Conservation (phyloP, 352 stramenopile species). For the Phytopythium aichiense region DNA sequence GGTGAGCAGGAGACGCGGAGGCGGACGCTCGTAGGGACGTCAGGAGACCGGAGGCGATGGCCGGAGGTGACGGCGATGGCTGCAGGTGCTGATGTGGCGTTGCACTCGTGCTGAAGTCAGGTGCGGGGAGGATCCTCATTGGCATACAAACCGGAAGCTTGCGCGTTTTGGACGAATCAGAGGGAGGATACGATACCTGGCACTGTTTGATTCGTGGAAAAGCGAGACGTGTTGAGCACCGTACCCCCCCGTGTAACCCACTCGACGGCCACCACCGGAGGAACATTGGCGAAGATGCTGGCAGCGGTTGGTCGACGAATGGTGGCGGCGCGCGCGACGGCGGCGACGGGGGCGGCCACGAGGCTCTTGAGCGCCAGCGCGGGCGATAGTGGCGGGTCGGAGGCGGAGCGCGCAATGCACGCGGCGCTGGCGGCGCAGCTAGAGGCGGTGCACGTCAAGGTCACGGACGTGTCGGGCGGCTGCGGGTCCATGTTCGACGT, state of each 20-base stretch:
- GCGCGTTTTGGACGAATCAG: neutral
- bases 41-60: too few relatives aligned
- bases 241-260: neutral
- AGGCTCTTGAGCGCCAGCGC: constrained; percentile 19
- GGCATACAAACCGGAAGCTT: neutral
- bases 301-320: constrained; percentile 18
- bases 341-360: constrained; percentile 8
- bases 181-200: neutral
- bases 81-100: too few relatives aligned
- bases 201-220: constrained; percentile 3
- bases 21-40: neutral
- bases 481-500: constrained; percentile 89
- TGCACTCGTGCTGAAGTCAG: neutral
- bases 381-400: constrained; percentile 12
- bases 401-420: constrained; percentile 75
- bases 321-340: constrained; percentile 14
- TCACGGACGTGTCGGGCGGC: constrained; percentile 84
- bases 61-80: too few relatives aligned
- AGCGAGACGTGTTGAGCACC: too few relatives aligned
- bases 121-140: neutral
- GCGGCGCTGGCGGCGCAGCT: constrained; percentile 45
- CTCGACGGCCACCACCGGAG: too few relatives aligned
- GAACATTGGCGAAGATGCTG: constrained; percentile 9
- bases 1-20: neutral
- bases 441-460: constrained; percentile 74